A percentile compares a stretch with the other conserved stretches of the same genome.
These are phyloP conservation scores for Ceratobasidium sp. DNA, from an alignment of 1,284 basidiomycete genomes.

Conservation along the genomic window DNA sequence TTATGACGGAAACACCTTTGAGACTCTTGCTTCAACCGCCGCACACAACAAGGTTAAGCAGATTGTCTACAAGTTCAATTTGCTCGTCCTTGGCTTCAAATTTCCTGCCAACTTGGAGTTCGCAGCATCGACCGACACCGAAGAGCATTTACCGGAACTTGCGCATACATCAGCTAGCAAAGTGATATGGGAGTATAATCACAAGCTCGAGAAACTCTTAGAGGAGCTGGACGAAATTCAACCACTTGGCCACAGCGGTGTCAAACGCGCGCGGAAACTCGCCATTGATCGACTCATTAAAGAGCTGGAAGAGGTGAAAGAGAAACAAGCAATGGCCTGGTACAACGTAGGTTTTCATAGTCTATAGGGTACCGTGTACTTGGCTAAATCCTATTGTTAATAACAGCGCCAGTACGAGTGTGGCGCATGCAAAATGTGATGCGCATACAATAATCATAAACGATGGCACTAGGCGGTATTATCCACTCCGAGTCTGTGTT, in stretches of 20 bases:
- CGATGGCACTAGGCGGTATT: too few relatives aligned
- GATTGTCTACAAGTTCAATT: conserved; percentile 12
- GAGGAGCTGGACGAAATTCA: conserved; percentile 31
- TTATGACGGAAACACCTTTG: background rate
- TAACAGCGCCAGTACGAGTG: too few relatives aligned
- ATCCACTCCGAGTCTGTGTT: too few relatives aligned
- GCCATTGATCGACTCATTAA: conserved; percentile 1
- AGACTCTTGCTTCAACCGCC: background rate
- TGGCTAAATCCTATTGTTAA: too few relatives aligned
- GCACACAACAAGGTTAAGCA: background rate
- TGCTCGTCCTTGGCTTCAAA: conserved; percentile 3
- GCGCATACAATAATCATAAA: too few relatives aligned
- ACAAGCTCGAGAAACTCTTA: conserved; percentile 26
- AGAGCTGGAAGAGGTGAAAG: conserved; percentile 9
- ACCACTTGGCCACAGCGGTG: conserved; percentile 18
- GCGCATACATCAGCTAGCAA: conserved; percentile 17
- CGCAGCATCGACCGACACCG: background rate
- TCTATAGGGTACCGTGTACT: too few relatives aligned
- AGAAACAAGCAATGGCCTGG: conserved; percentile 11
- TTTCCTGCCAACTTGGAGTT: conserved; percentile 15
- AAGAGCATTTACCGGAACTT: conserved; percentile 5
- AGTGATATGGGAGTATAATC: conserved; percentile 25
- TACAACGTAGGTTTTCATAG: conserved; percentile 7
- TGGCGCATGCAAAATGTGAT: too few relatives aligned
- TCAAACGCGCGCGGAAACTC: conserved; percentile 16